Conservation (phyloP, 2,329 filamentous ascomycete genomes). For the Tolypocladium inflatum region DNA sequence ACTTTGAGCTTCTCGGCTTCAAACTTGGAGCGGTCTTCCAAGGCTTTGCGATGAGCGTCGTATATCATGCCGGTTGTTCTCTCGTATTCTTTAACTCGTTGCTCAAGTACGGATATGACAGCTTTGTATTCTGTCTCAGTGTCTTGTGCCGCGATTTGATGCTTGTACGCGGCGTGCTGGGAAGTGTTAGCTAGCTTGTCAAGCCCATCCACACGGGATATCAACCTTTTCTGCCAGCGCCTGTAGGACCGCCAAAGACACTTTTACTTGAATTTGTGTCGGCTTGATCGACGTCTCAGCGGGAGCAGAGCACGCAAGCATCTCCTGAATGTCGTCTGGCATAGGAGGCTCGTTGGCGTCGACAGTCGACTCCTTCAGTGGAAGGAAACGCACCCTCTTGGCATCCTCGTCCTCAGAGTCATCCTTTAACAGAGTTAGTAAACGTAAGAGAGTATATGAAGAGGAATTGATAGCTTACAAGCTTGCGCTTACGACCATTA, state of each 20-base stretch:
- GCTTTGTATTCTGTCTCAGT: constrained; percentile 26
- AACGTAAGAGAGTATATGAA: not conserved
- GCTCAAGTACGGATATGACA: constrained; percentile 33
- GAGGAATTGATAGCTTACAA: constrained; percentile 25
- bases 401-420: constrained; percentile 19
- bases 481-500: constrained; percentile 35
- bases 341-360: constrained; percentile 20
- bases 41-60: constrained; percentile 35
- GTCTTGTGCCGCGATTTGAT: constrained; percentile 17
- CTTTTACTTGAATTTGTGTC: constrained; percentile 12
- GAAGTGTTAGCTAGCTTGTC: constrained; percentile 7
- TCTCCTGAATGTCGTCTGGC: constrained; percentile 17
- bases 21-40: constrained; percentile 39
- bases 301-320: constrained; percentile 15
- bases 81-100: constrained; percentile 34
- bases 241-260: constrained; percentile 27
- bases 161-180: constrained; percentile 21
- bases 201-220: not conserved
- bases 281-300: constrained; percentile 5
- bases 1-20: constrained; percentile 36
- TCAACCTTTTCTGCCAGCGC: constrained; percentile 28
- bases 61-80: constrained; percentile 35
- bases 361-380: constrained; percentile 8
- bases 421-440: constrained; percentile 14
- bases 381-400: constrained; percentile 18